phyloP scores from a whole-genome alignment of 768 basidiomycete genomes.

The Phanerodontia chrysosporium region DNA sequence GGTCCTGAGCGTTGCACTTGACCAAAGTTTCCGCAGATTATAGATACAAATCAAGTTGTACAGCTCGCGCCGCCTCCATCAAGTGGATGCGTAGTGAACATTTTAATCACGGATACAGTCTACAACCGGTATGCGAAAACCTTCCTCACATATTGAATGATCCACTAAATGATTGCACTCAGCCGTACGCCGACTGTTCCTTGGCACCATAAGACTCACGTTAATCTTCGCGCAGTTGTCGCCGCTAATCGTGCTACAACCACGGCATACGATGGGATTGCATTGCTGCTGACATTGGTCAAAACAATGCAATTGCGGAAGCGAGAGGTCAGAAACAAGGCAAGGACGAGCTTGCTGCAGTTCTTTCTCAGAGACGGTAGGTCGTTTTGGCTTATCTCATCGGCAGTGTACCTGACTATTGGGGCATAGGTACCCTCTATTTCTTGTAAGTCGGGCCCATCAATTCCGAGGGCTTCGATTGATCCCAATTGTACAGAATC shows the following conservation, averaged over 20 bases:
- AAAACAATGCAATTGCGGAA: background rate
- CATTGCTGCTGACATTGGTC: constrained; percentile 12
- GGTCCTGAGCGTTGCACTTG: background rate
- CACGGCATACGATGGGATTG: constrained; percentile 8
- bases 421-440: background rate
- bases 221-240: constrained; percentile 11
- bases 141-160: no score
- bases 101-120: no score
- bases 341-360: background rate
- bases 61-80: constrained; percentile 16
- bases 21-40: background rate
- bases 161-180: no score
- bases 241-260: constrained; percentile 13
- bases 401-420: no score
- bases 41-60: constrained; percentile 2
- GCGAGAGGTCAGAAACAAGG: background rate
- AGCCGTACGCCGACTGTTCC: no score
- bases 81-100: constrained; percentile 13
- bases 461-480: no score
- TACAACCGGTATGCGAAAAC: no score
- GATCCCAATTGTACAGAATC: no score
- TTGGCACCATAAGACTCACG: no score
- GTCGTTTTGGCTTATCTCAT: background rate
- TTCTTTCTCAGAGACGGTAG: background rate
- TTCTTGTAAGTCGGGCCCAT: constrained; percentile 8